These are phyloP conservation scores for Xylogone sp. DNA, from an alignment of 2,329 filamentous ascomycete species.

Conservation along the genomic window DNA sequence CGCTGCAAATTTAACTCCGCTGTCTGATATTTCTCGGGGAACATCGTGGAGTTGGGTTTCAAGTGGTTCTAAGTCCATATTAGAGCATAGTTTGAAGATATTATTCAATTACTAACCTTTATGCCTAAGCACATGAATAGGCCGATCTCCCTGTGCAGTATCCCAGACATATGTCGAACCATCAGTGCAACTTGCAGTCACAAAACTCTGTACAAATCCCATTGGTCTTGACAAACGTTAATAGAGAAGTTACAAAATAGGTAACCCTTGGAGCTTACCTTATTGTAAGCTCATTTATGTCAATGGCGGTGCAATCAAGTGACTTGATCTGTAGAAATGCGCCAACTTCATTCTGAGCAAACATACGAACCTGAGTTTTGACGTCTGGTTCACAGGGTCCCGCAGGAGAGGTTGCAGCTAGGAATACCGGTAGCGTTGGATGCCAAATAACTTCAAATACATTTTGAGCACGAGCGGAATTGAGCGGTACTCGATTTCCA, in stretches of 20 bases:
- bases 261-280: constrained; percentile 29
- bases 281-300: constrained; percentile 61
- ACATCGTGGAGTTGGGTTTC: constrained; percentile 24
- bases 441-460: constrained; percentile 65
- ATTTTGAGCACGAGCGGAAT: constrained; percentile 51
- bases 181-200: constrained; percentile 60
- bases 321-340: constrained; percentile 46
- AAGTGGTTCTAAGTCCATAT: constrained; percentile 19
- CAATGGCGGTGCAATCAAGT: constrained; percentile 55
- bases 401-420: constrained; percentile 53
- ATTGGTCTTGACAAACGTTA: constrained; percentile 42
- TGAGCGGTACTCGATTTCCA: constrained; percentile 38
- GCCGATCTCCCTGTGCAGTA: constrained; percentile 49
- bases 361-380: constrained; percentile 56
- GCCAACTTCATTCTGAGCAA: constrained; percentile 32
- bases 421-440: constrained; percentile 47
- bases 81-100: constrained; percentile 4
- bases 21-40: constrained; percentile 49
- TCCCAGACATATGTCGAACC: constrained; percentile 63
- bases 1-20: constrained; percentile 59
- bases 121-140: constrained; percentile 53
- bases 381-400: constrained; percentile 38
- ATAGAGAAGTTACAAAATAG: constrained; percentile 1
- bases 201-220: constrained; percentile 43
- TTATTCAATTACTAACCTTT: constrained; percentile 31